Percentiles rank a stretch among this genome's conserved stretches.
Conservation (phyloP, 257 asterid species). For the Verbena officinalis region DNA sequence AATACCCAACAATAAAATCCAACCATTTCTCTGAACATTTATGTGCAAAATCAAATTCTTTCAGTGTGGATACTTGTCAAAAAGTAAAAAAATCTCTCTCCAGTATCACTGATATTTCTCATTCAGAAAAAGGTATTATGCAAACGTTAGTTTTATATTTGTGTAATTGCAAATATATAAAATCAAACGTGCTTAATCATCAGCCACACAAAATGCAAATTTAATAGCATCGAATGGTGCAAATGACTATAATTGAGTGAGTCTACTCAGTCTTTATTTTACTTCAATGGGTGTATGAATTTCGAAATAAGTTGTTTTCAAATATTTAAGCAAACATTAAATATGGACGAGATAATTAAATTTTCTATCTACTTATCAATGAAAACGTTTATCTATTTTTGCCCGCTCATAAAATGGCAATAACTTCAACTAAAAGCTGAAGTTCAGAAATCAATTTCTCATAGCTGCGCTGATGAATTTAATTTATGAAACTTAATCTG, state of each 20-base stretch:
- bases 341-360: background rate
- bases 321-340: slow-evolving; percentile 18
- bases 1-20: no score
- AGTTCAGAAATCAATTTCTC: background rate
- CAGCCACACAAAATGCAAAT: background rate
- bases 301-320: slow-evolving; percentile 13
- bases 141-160: no score
- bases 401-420: background rate
- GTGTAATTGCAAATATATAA: no score
- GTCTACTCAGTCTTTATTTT: background rate
- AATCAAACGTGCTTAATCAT: no score
- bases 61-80: no score
- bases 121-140: no score
- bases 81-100: no score
- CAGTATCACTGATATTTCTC: no score
- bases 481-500: background rate
- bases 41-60: no score
- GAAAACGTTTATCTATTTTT: background rate
- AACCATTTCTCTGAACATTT: no score
- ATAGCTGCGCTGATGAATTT: slow-evolving; percentile 14
- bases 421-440: background rate
- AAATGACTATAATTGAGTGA: slow-evolving; percentile 6
- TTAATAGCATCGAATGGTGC: background rate
- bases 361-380: slow-evolving; percentile 17
- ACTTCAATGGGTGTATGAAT: slow-evolving; percentile 15